Evolutionary conservation across 2,329 filamentous ascomycete genomes (phyloP).

Genomic region (Arthrobotrys megalospora): DNA sequence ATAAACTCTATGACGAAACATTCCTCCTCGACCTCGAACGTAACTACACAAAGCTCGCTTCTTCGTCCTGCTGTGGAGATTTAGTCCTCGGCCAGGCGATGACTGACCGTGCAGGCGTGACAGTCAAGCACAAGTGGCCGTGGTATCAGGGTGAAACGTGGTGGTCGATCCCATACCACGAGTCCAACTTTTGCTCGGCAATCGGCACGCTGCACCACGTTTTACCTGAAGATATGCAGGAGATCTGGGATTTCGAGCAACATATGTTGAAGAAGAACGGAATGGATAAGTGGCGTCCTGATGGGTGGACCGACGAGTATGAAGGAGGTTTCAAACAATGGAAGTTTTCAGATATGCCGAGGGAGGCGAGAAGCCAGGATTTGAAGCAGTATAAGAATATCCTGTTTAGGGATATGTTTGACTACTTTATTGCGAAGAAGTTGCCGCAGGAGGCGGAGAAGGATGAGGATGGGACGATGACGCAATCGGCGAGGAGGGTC

Average conservation of each 20-base stretch:
- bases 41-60: slow-evolving; percentile 54
- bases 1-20: slow-evolving; percentile 48
- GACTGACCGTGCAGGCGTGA: slow-evolving; percentile 46
- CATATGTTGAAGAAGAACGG: slow-evolving; percentile 45
- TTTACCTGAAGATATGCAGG: slow-evolving; percentile 53
- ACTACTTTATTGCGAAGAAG: slow-evolving; percentile 48
- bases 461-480: slow-evolving; percentile 29
- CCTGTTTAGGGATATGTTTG: slow-evolving; percentile 55
- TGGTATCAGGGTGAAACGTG: slow-evolving; percentile 58
- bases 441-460: slow-evolving; percentile 30
- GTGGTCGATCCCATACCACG: slow-evolving; percentile 60
- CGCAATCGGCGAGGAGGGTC: slow-evolving; percentile 24
- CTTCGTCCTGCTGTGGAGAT: slow-evolving; percentile 53
- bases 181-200: slow-evolving; percentile 54
- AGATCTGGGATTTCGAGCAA: slow-evolving; percentile 60
- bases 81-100: slow-evolving; percentile 55
- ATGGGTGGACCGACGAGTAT: slow-evolving; percentile 39
- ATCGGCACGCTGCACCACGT: slow-evolving; percentile 59
- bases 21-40: slow-evolving; percentile 56
- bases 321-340: slow-evolving; percentile 40
- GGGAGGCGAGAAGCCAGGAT: slow-evolving; percentile 38
- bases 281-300: slow-evolving; percentile 56
- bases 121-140: slow-evolving; percentile 58
- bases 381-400: slow-evolving; percentile 50
- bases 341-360: slow-evolving; percentile 54